phyloP scores from a whole-genome alignment of 352 stramenopile genomes.

The Globisporangium paddicum region DNA sequence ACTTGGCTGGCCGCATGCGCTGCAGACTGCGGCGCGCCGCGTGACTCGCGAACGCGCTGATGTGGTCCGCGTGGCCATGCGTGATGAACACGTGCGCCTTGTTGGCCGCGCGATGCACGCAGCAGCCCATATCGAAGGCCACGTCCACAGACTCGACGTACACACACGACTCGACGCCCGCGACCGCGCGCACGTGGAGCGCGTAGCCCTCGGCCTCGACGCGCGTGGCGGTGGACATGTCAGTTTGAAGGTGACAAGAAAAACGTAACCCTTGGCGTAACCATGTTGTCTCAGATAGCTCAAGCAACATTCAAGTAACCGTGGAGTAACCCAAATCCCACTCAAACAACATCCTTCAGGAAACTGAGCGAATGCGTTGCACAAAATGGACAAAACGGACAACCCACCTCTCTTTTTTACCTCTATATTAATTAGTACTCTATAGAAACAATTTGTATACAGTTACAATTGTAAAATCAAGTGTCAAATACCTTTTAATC shows the following conservation, averaged over 20 bases:
- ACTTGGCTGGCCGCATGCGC: conserved; percentile 49
- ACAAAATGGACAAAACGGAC: not conserved
- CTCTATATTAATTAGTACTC: too few species aligned
- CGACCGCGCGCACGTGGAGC: conserved; percentile 58
- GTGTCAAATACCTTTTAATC: not conserved
- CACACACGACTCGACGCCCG: conserved; percentile 70
- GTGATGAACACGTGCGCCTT: conserved; percentile 86
- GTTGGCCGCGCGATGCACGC: conserved; percentile 33
- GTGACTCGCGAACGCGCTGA: conserved; percentile 56
- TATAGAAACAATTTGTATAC: too few species aligned
- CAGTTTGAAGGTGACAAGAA: not conserved
- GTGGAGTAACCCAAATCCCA: not conserved
- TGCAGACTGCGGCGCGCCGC: conserved; percentile 52
- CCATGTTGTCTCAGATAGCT: not conserved
- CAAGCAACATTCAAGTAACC: not conserved
- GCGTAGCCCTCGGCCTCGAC: conserved; percentile 40
- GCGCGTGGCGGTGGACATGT: conserved; percentile 6
- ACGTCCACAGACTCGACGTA: conserved; percentile 73
- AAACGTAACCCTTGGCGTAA: not conserved
- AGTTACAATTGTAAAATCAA: too few species aligned
- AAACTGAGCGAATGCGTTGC: not conserved
- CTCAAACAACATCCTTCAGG: not conserved
- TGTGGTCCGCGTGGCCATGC: conserved; percentile 84
- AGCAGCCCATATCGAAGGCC: conserved; percentile 71
- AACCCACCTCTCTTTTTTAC: too few species aligned